Base-by-base conservation (phyloP, 2,329 filamentous ascomycete genomes). In the Colletotrichum sp. region DNA sequence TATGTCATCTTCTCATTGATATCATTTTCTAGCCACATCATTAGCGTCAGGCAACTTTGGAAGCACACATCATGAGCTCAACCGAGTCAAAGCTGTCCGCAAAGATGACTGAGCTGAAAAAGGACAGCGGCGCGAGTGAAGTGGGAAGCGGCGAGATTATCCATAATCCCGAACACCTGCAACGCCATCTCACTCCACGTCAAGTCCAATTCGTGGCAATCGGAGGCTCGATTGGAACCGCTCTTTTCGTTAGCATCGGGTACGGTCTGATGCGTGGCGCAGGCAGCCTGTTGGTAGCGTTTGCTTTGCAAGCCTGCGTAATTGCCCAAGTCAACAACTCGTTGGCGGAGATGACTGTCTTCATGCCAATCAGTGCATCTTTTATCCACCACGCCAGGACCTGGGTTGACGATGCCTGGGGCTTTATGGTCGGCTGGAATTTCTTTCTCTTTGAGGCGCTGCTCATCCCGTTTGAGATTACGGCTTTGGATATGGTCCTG, bases 391-490 rank as follows among this genome's bases (percentile, higher is more conserved):
- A 89, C 77, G 87, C 87, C 5, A 87, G 87, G n/a, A 82, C 88
- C 70, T 89, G 87, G 81, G 87, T 89, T 6, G 88, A 89, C 72
- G 87, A 88, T n/a, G 86, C 87, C 8, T 80, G 85, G 18, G 86
- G 86, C 15, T 89, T 89, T 77, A 84, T 85, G 73, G 85, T 83
- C 55, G 88, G 88, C 30, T 88, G 86, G 86, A 89, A 88, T 71
- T 86, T 89, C 78, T 89, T 89, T 77, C 83, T 89, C 68, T 89
- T 89, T 77, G 87, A 90, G 78, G 84, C 87, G 3, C 72, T 90
- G 12, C 82, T 89, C 2, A 88, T 90, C 6, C 88, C 88, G 0
- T 89, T 88, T 74, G 88, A 90, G 75, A 89, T 90, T 70, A 86
- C 87, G 2, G 86, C 86, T 52, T 82, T 87, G 56, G 82, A 79